These are phyloP conservation scores for Hypoxylon crocopeplum DNA, from an alignment of 495 filamentous ascomycete species.

Conservation along the genomic window DNA sequence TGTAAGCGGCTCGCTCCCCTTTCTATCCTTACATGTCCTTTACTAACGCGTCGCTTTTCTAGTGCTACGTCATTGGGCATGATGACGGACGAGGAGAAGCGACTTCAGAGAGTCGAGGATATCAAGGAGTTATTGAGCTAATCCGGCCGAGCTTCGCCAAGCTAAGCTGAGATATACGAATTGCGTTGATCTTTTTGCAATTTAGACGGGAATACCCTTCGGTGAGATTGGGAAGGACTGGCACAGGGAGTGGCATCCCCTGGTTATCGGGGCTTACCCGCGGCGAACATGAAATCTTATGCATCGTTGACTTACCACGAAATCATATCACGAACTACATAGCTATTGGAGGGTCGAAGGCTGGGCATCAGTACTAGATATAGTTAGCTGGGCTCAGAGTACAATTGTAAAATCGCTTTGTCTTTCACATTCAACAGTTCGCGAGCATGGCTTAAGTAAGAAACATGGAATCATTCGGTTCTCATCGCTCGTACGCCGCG, in stretches of 20 bases:
- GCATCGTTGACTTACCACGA: no score
- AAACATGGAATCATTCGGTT: no score
- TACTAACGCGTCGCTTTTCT: constrained; percentile 35
- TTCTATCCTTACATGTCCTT: background rate
- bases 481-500: no score
- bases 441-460: no score
- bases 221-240: background rate
- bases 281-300: no score
- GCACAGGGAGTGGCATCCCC: background rate
- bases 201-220: constrained; percentile 11
- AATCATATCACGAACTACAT: no score
- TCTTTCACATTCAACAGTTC: no score
- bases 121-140: constrained; percentile 89
- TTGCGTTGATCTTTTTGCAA: background rate
- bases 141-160: constrained; percentile 8
- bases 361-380: background rate
- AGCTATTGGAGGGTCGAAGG: no score
- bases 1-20: constrained; percentile 61
- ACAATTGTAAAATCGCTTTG: no score
- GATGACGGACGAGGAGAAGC: constrained; percentile 93
- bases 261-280: background rate
- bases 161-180: background rate
- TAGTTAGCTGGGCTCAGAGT: no score
- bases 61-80: constrained; percentile 92
- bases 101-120: constrained; percentile 88